Percentiles rank a stretch among this genome's conserved stretches.
Evolutionary conservation across 108 stramenopile genomes (phyloP).

Genomic region (Asterionellopsis glacialis): DNA sequence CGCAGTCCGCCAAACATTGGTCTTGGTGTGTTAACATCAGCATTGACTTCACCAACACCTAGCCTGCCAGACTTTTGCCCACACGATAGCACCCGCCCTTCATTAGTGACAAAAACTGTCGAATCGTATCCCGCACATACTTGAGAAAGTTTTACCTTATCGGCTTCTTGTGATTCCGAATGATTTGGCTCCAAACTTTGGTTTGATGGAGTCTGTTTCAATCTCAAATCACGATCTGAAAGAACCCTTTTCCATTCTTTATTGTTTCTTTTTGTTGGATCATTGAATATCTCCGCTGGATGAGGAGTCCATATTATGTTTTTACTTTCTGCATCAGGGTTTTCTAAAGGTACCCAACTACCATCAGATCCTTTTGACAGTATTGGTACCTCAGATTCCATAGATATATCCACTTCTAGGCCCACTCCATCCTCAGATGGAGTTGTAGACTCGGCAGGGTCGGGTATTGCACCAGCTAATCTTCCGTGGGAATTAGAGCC

Average conservation of each 20-base stretch:
- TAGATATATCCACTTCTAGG: not conserved
- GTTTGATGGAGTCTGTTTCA: not conserved
- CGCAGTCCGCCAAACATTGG: conserved; percentile 62
- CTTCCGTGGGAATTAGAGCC: conserved; percentile 23
- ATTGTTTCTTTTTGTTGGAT: not conserved
- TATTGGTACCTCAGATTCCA: not conserved
- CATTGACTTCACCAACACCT: conserved; percentile 47
- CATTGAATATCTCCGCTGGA: conserved; percentile 21
- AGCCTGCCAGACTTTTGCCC: conserved; percentile 57
- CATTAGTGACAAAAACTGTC: conserved; percentile 38
- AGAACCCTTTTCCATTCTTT: not conserved
- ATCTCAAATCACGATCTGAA: not conserved
- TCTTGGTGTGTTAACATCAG: conserved; percentile 30
- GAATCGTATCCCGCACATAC: conserved; percentile 64
- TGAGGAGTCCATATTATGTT: conserved; percentile 18
- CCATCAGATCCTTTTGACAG: conserved; percentile 20
- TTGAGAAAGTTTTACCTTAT: conserved; percentile 8
- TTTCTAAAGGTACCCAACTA: conserved; percentile 8
- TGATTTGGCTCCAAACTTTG: not conserved
- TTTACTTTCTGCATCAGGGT: too few species aligned
- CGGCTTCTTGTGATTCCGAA: not conserved
- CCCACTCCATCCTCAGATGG: too few species aligned
- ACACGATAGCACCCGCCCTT: conserved; percentile 57
- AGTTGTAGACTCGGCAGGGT: too few species aligned
- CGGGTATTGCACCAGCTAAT: not conserved